Base-by-base conservation (phyloP, 2,329 filamentous ascomycete genomes). In the Chrysoporthe austroafricana region DNA sequence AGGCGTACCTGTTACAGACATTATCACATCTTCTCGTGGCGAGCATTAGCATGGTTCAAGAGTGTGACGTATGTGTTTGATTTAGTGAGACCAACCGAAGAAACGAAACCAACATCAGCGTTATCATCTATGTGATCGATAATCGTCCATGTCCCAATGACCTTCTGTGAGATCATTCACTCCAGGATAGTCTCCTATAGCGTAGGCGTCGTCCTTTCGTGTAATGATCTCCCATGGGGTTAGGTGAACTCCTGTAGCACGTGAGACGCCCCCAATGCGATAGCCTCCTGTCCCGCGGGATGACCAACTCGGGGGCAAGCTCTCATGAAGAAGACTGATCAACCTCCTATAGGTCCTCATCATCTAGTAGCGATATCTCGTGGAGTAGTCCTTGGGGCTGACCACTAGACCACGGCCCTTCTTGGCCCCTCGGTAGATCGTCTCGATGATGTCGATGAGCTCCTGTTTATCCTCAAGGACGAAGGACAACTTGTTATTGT, bases 401-500 rank as follows among this genome's bases (percentile, higher is more conserved):
- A 98, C 94, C 52, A 99, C 96, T 73, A 99, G 82, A 91, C 96
- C 96, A 64, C 95, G 86, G 0, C 96, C 96, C 83, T 99, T 99
- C 86, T 97, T 98, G 43, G 96, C 96, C n/a, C 96, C 96, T 68
- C 94, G 90, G 78, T 98, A 99, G 70, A 99, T 94, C 4, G 94
- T 97, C 85, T 99, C 96, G 76, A 98, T 90, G 72, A 99, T 99
- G 80, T 99, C 96, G 75, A 99, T 97, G 75, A 99, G 84, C 82
- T 99, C 96, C 79, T 98, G 95, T 82, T 99, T 98, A 77, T 99
- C 95, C 80, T 98, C 94, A 64, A 97, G 84, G 60, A 97, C 93
- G 90, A 93, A 97, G 78, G 97, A 97, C 73, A 97, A 84, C 80
- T 98, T 98, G 79, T 99, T 99, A 80, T 99, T 99, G 82, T 99